These are phyloP conservation scores for Vachellia collinsii DNA, from an alignment of 306 rosid genomes.

Conservation along the genomic window DNA sequence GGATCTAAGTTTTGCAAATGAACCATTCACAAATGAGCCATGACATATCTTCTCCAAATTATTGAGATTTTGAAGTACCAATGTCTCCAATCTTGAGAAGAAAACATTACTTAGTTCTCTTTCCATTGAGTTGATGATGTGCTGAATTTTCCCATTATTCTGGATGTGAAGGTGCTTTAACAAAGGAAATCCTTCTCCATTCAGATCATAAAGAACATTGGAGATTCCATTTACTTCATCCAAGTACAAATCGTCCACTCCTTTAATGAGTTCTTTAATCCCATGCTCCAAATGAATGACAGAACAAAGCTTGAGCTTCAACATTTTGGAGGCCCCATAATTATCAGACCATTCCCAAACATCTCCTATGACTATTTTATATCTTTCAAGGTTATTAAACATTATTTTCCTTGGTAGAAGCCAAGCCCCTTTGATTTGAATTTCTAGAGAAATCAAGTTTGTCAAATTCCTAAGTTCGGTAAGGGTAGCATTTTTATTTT, in stretches of 20 bases:
- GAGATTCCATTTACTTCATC: background rate
- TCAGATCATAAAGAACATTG: background rate
- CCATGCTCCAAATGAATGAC: background rate
- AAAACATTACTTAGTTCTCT: background rate
- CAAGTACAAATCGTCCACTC: background rate
- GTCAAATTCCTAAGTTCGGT: slow-evolving; percentile 11
- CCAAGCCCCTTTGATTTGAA: background rate
- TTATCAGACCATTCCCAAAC: background rate
- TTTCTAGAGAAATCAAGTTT: background rate
- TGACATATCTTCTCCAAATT: background rate
- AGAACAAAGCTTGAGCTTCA: background rate
- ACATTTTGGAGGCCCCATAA: background rate
- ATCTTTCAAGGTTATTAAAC: background rate
- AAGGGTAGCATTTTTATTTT: slow-evolving; percentile 21
- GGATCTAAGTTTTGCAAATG: background rate
- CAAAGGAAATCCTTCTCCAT: background rate
- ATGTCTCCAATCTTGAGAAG: background rate
- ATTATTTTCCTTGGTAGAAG: background rate
- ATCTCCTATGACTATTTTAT: background rate
- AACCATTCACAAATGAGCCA: background rate
- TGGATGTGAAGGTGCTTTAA: background rate
- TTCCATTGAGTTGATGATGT: background rate
- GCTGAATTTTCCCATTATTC: background rate
- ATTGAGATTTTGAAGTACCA: background rate
- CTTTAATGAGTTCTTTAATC: slow-evolving; percentile 11